Evolutionary conservation across 345 rosid genomes (phyloP), one percentile per base, ranked within the genome.

Genomic region (Arabis alpina): DNA sequence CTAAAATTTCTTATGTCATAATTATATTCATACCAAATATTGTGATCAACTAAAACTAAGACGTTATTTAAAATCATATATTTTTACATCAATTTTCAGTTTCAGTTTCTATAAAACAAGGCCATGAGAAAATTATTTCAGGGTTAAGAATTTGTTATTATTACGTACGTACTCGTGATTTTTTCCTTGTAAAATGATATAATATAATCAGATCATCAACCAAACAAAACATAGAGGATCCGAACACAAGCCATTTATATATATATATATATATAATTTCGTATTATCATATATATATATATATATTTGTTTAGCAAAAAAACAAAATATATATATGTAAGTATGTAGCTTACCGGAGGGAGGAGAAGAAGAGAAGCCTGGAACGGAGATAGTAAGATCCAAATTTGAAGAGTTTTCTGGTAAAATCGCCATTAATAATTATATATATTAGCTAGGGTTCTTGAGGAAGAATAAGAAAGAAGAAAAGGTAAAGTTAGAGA

Each of bases 331-430:
- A 28, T 28, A 28, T 51, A 36, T 60, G 12, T 1, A 45, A 6
- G 25, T 27, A 51, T 23, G 3, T 45, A 27, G 63, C 28, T 47
- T 73, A 86, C 91, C 92, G 11, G 89, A 78, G 73, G 85, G 79
- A 58, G 84, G 83, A 4, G 93, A 80, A 14, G 87, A 75, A 73
- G 88, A 80, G 83, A 90, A 87, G 70, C 97, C 97, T 7, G 89
- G 87, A 61, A 88, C 87, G 23, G 93, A 90, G 43, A 93, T 90
- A 40, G 90, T 82, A 77, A 93, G 83, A 73, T 90, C 97, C 80
- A 93, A 82, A 85, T 84, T 80, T 9, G 97, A 87, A 58, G 86
- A 73, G 68, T 75, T 68, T 39, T 75, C 67, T 40, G 86, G 88
- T 49, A 81, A 80, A 81, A 82, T 73, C 67, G 86, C 88, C 95